phyloP scores from a whole-genome alignment of 768 basidiomycete species.

The Lactarius quietus region DNA sequence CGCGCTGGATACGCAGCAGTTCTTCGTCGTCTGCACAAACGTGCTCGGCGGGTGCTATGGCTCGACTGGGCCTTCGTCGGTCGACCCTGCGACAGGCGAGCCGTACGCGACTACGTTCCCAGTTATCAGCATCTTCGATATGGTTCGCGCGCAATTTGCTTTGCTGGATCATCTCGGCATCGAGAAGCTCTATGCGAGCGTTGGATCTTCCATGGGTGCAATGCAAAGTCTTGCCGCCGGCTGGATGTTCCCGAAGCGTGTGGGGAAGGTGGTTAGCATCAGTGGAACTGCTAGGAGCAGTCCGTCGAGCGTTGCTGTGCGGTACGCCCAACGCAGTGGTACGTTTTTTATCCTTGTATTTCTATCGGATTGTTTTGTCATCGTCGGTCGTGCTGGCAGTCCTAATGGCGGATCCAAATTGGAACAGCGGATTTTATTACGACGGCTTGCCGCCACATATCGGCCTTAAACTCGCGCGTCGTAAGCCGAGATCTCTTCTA shows the following conservation, averaged over 20 bases:
- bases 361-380: constrained; percentile 4
- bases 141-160: constrained; percentile 90
- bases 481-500: constrained; percentile 44
- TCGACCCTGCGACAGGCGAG: constrained; percentile 61
- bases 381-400: constrained; percentile 49
- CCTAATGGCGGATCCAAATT: constrained; percentile 98
- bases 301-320: constrained; percentile 90
- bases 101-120: constrained; percentile 92
- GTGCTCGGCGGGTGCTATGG: constrained; percentile 98
- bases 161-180: constrained; percentile 84
- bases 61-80: constrained; percentile 88
- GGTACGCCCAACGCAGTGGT: constrained; percentile 96
- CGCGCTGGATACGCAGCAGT: constrained; percentile 87
- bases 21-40: constrained; percentile 94
- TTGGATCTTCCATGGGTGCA: constrained; percentile 95
- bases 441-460: constrained; percentile 92
- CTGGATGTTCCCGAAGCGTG: constrained; percentile 85
- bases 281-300: constrained; percentile 92
- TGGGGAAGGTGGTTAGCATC: constrained; percentile 89
- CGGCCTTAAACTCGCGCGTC: constrained; percentile 97
- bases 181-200: constrained; percentile 83
- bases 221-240: constrained; percentile 98
- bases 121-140: constrained; percentile 90
- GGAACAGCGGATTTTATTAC: constrained; percentile 99
- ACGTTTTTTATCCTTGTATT: constrained; percentile 33